These are phyloP conservation scores for Paracamarosporium sp. DNA, from an alignment of 2,329 filamentous ascomycete species.

Conservation along the genomic window DNA sequence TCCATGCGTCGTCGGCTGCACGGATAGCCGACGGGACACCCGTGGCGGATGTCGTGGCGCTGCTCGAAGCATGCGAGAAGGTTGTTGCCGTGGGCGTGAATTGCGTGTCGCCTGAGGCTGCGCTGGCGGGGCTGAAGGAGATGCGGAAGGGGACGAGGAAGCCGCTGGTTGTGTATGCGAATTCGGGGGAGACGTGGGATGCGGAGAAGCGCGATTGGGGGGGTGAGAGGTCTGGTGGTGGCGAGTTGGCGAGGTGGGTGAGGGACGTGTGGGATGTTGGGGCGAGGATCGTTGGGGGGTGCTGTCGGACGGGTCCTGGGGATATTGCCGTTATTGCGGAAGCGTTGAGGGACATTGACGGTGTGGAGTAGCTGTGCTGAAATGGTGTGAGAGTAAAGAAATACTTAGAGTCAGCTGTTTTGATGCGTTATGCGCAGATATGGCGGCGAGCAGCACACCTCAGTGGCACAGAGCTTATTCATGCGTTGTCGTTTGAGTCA, in stretches of 20 bases:
- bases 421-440: neutral
- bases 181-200: slow-evolving; percentile 57
- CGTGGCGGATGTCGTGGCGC: slow-evolving; percentile 36
- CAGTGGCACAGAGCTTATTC: too few species aligned
- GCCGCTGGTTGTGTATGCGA: slow-evolving; percentile 52
- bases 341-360: slow-evolving; percentile 19
- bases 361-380: neutral
- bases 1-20: slow-evolving; percentile 33
- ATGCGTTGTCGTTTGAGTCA: too few species aligned
- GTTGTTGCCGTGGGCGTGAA: slow-evolving; percentile 55
- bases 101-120: slow-evolving; percentile 49
- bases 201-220: slow-evolving; percentile 47
- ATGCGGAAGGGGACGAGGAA: slow-evolving; percentile 39
- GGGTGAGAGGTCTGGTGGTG: slow-evolving; percentile 31
- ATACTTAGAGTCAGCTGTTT: neutral
- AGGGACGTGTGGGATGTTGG: slow-evolving; percentile 45
- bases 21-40: slow-evolving; percentile 53
- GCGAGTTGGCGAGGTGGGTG: slow-evolving; percentile 33
- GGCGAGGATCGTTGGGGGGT: slow-evolving; percentile 54
- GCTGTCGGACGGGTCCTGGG: slow-evolving; percentile 53
- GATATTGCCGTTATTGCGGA: slow-evolving; percentile 47
- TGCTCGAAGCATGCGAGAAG: slow-evolving; percentile 36
- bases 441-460: neutral
- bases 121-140: slow-evolving; percentile 39
- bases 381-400: too few species aligned